A percentile compares a stretch with the other conserved stretches of the same genome.
Evolutionary conservation across 495 filamentous ascomycete species (phyloP).

Genomic region (Penicillium daleae): DNA sequence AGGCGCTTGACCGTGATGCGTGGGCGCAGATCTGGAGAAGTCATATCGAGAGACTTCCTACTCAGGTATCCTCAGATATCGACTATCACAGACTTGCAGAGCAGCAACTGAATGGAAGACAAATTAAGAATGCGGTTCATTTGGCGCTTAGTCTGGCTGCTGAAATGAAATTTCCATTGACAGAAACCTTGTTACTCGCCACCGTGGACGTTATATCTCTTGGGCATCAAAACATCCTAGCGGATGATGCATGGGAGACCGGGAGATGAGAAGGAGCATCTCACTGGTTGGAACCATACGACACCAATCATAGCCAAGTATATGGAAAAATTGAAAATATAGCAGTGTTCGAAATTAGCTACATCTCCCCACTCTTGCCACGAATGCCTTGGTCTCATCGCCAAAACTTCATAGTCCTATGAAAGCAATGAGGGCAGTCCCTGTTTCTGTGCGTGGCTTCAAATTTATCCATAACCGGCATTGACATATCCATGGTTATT

Average conservation of each 20-base stretch:
- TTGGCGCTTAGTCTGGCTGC: conserved; percentile 1
- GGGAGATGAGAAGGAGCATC: too few species aligned
- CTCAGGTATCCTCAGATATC: background rate
- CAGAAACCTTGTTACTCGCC: background rate
- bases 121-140: background rate
- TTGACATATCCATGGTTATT: too few species aligned
- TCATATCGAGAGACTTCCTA: background rate
- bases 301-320: too few species aligned
- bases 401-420: too few species aligned
- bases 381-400: too few species aligned
- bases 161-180: background rate
- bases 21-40: background rate
- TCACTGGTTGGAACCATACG: too few species aligned
- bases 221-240: background rate
- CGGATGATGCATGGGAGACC: background rate
- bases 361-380: too few species aligned
- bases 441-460: too few species aligned
- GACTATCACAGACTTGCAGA: background rate
- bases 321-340: too few species aligned
- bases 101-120: background rate
- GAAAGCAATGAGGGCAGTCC: too few species aligned
- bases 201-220: background rate
- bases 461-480: too few species aligned
- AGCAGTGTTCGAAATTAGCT: too few species aligned
- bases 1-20: background rate